A percentile compares a stretch with the other conserved stretches of the same genome.
phyloP scores from a whole-genome alignment of 805 yeast genomes.

The Kuraishia borneana region DNA sequence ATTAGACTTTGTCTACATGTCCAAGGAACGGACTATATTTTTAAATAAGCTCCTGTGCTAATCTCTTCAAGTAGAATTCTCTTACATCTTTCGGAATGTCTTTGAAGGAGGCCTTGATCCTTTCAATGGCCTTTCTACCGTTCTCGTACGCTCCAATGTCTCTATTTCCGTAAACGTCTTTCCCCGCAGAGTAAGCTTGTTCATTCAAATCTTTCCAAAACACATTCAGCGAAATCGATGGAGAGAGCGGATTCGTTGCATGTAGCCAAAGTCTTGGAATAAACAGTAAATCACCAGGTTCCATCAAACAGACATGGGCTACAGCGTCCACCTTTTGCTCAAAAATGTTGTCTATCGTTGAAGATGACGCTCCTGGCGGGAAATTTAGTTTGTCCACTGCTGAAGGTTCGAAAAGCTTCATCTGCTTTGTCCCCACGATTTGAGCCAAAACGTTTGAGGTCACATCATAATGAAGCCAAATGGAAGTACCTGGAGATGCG shows the following conservation, averaged over 20 bases:
- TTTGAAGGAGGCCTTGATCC: slow-evolving; percentile 11
- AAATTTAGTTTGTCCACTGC: slow-evolving; percentile 17
- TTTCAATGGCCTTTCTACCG: slow-evolving; percentile 13
- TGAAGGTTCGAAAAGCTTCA: slow-evolving; percentile 22
- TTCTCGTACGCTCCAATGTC: slow-evolving; percentile 21
- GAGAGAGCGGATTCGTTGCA: slow-evolving; percentile 17
- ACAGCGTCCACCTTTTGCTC: slow-evolving; percentile 6
- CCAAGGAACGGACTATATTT: slow-evolving; percentile 1
- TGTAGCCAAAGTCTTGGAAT: slow-evolving; percentile 27
- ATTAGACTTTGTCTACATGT: neutral
- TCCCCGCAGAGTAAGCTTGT: slow-evolving; percentile 16
- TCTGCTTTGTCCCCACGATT: slow-evolving; percentile 17
- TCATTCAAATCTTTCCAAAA: slow-evolving; percentile 21
- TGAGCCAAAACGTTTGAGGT: slow-evolving; percentile 23
- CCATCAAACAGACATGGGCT: slow-evolving; percentile 18
- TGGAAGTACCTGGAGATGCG: slow-evolving; percentile 18
- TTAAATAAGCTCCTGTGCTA: slow-evolving; percentile 14
- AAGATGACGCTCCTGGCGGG: slow-evolving; percentile 20
- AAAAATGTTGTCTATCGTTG: slow-evolving; percentile 19
- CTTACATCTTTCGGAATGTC: slow-evolving; percentile 14
- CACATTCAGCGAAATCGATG: slow-evolving; percentile 20
- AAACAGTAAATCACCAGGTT: slow-evolving; percentile 23
- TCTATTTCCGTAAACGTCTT: slow-evolving; percentile 24
- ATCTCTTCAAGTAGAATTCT: slow-evolving; percentile 16
- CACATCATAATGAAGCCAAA: slow-evolving; percentile 26